phyloP scores from a whole-genome alignment of 1,284 basidiomycete species.

The Tylopilus sp. region DNA sequence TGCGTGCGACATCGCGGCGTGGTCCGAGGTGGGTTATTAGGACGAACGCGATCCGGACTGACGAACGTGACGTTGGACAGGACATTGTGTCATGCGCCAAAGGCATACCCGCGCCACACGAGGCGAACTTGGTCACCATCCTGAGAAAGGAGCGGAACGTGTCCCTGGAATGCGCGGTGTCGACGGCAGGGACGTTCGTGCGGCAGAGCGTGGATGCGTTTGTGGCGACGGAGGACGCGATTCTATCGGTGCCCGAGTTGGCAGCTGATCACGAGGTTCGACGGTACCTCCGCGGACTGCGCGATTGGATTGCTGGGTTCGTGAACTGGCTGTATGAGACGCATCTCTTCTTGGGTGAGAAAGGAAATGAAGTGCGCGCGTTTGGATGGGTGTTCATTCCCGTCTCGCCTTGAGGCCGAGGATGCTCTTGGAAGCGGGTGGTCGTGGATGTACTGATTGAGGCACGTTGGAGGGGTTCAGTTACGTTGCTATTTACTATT shows the following conservation, averaged over 20 bases:
- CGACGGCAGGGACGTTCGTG: conserved; percentile 34
- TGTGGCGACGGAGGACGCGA: conserved; percentile 31
- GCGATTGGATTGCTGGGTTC: conserved; percentile 62
- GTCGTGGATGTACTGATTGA: conserved; percentile 9
- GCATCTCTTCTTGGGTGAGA: conserved; percentile 65
- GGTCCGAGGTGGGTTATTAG: conserved; percentile 40
- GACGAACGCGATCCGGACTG: background rate
- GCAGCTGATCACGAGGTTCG: conserved; percentile 43
- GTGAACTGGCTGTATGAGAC: conserved; percentile 72
- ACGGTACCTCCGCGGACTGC: conserved; percentile 58
- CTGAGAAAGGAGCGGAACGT: conserved; percentile 39
- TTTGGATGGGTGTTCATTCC: conserved; percentile 72
- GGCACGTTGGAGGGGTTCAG: conserved; percentile 9
- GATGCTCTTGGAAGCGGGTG: background rate
- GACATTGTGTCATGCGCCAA: conserved; percentile 42
- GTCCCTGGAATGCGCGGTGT: conserved; percentile 38
- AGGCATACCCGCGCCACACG: conserved; percentile 27
- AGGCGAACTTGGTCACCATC: conserved; percentile 34
- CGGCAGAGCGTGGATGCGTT: conserved; percentile 43
- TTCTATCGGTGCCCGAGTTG: conserved; percentile 24
- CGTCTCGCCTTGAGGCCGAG: conserved; percentile 16
- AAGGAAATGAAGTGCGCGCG: conserved; percentile 65
- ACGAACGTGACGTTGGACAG: conserved; percentile 16
- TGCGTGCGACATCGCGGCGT: conserved; percentile 41
- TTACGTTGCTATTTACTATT: too few species aligned